These are phyloP conservation scores for Aspergillus sojae DNA, from an alignment of 2,329 filamentous ascomycete species.

Conservation along the genomic window DNA sequence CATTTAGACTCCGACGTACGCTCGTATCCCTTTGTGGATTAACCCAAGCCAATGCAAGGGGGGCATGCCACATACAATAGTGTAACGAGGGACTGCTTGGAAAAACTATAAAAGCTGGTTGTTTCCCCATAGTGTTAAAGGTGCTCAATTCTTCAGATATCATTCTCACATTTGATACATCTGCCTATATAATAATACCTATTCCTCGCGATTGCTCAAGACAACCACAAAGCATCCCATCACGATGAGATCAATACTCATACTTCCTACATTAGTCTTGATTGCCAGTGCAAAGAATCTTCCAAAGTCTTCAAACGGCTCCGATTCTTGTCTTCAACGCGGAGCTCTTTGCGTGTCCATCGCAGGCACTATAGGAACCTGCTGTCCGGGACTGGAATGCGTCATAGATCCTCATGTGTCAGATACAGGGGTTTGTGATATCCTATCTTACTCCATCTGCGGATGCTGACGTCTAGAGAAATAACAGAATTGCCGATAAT, in stretches of 20 bases:
- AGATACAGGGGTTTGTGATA: background rate
- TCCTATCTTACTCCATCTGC: no score
- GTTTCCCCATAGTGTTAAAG: background rate
- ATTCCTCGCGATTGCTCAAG: background rate
- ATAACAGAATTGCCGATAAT: background rate
- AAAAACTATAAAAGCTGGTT: background rate
- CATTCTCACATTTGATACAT: accelerated
- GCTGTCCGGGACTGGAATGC: background rate
- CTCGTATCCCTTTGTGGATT: background rate
- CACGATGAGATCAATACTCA: background rate
- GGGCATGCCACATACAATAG: background rate
- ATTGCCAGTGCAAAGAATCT: background rate
- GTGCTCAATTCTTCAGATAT: background rate
- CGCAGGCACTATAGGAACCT: background rate
- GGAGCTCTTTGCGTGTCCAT: background rate
- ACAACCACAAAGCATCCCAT: background rate
- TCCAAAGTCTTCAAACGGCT: background rate
- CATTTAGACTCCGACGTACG: no score
- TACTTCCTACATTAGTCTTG: background rate
- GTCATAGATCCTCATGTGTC: background rate
- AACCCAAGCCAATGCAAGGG: background rate
- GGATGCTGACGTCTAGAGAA: background rate
- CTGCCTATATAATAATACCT: background rate
- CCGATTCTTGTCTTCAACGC: background rate
- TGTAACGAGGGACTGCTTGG: background rate